Base-by-base conservation (phyloP, 768 basidiomycete species). In the Suillus luteus region DNA sequence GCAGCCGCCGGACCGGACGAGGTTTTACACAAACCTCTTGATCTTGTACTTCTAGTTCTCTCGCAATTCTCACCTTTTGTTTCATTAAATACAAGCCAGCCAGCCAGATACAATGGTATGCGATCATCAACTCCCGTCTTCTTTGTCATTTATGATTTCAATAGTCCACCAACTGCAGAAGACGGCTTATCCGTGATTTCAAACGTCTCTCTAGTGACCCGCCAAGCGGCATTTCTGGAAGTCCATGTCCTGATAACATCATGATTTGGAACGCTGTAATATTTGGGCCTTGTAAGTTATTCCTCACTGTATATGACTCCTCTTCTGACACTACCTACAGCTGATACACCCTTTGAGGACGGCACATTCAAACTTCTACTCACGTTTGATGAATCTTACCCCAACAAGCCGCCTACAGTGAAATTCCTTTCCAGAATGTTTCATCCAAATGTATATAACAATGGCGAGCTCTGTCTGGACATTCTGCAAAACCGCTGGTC, bases 221-320 rank as follows among this genome's bases (percentile, higher is more conserved):
- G 5, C 97, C 97, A 0, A 90, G 92, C 60, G 97, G 97, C 7
- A 95, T 99, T 68, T 96, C 94, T 5, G 97, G 96, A 15, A 96
- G 94, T 71, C 96, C 97, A 73, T 95, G 94, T 73, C 90, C 94
- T 2, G 97, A 99, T 75, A 99, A 99, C 75, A 97, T 99, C 77
- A 97, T 99, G 95, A 84, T 98, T 17, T 99, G 97, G 97, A 99
- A 99, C 71, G 97, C 97, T 1, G 97, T 99, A 63, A 99, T 99
- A 66, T 99, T 99, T 73, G 97, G 97, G 3, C 97, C 97, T 77
- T 91, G 96, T 95, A 64, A 72, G 90, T 78, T 19, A 41, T n/a
- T 8, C 5, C 35, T 27, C 19, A 33, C 40, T 22, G 57, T 49
- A 61, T 49, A 43, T 31, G 1, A 6, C 44, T 10, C 44, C 62